These are phyloP conservation scores for Fusarium illudens DNA, from an alignment of 2,329 filamentous ascomycete species.

Conservation along the genomic window DNA sequence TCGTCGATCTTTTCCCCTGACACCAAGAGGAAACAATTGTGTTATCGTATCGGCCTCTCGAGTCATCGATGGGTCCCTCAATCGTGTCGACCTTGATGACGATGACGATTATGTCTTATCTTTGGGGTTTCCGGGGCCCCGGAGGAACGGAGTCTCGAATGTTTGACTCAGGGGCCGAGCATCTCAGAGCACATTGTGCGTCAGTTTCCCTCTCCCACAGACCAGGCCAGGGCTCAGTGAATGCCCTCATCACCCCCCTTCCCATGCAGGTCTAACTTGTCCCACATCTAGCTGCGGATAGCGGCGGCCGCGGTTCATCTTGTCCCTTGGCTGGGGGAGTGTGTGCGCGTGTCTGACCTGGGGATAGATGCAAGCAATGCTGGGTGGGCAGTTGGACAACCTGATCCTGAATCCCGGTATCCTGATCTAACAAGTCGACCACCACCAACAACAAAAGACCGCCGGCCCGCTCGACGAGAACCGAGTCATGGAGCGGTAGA, in stretches of 20 bases:
- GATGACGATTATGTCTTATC: constrained; percentile 31
- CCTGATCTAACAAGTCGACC: not conserved
- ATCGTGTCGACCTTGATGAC: constrained; percentile 3
- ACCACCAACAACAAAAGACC: not conserved
- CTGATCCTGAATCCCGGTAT: constrained; percentile 19
- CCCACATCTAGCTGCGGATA: constrained; percentile 1
- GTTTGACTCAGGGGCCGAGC: constrained; percentile 24
- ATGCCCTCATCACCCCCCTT: not conserved
- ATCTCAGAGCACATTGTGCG: constrained; percentile 7
- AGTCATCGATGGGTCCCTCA: not conserved
- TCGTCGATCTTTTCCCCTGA: constrained; percentile 16
- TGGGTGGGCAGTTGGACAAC: constrained; percentile 32
- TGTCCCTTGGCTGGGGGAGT: not conserved
- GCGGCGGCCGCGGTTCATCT: not conserved
- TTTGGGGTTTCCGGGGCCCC: constrained; percentile 26
- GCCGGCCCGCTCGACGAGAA: not conserved
- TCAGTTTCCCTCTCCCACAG: not conserved
- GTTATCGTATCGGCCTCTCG: constrained; percentile 16
- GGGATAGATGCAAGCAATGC: constrained; percentile 1
- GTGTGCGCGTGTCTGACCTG: constrained; percentile 12
- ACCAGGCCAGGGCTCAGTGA: constrained; percentile 6
- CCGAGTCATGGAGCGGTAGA: constrained; percentile 18
- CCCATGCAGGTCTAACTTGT: not conserved
- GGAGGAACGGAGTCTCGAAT: constrained; percentile 8
- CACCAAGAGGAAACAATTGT: not conserved